These are phyloP conservation scores for Chlamydomonas incerta DNA, from an alignment of 139 green algal species.

Conservation along the genomic window DNA sequence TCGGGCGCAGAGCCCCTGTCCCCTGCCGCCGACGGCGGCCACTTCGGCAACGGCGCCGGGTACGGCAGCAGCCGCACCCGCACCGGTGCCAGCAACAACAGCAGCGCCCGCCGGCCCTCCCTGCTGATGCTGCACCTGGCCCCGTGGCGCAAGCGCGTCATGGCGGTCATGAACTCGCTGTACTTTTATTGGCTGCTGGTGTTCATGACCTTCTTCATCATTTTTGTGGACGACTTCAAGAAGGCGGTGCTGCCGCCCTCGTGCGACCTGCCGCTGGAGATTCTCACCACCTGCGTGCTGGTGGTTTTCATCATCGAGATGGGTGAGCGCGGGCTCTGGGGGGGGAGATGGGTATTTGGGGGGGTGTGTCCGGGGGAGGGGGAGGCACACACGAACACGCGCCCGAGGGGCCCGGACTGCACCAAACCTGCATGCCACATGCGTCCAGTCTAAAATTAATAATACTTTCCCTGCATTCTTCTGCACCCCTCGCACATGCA, in stretches of 20 bases:
- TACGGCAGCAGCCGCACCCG: neutral
- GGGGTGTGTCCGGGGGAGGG: no score
- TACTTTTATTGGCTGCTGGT: slow-evolving; percentile 56
- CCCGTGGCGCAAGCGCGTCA: slow-evolving; percentile 21
- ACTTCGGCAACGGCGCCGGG: neutral
- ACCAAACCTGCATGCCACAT: no score
- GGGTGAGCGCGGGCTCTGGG: slow-evolving; percentile 44
- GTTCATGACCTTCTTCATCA: slow-evolving; percentile 77
- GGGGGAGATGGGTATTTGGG: no score
- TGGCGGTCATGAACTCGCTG: slow-evolving; percentile 43
- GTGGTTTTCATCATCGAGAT: slow-evolving; percentile 77
- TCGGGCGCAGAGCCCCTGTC: neutral
- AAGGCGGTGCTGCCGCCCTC: slow-evolving; percentile 66
- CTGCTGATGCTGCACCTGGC: neutral
- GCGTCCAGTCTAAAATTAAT: no score
- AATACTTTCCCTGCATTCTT: no score
- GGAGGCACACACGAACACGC: no score
- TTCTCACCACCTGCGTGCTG: slow-evolving; percentile 64
- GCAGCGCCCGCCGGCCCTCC: neutral
- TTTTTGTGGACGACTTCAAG: slow-evolving; percentile 90
- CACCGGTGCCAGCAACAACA: neutral
- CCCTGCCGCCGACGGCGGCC: no score
- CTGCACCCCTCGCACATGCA: slow-evolving; percentile 44
- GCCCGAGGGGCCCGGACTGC: no score
- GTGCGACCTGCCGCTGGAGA: slow-evolving; percentile 71